Conservation (phyloP, 208 protist genomes). For the Leishmania amazonensis region DNA sequence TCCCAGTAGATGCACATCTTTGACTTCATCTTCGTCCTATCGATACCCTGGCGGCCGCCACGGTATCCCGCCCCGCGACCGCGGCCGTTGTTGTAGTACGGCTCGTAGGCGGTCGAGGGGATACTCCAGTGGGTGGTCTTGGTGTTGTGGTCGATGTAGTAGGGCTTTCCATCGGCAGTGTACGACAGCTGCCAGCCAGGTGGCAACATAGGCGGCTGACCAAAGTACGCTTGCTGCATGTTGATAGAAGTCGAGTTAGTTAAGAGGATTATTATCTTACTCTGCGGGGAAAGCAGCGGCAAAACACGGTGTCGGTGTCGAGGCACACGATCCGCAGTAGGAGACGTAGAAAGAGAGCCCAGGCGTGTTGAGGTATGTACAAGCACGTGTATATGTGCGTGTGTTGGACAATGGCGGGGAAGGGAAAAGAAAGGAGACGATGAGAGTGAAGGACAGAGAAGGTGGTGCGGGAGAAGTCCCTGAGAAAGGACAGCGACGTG, state of each 20-base stretch:
- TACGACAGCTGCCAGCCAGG: slow-evolving; percentile 82
- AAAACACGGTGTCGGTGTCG: background rate
- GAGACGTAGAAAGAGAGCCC: background rate
- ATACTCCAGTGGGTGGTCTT: slow-evolving; percentile 86
- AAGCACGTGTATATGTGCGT: slow-evolving; percentile 10
- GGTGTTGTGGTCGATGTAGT: slow-evolving; percentile 89
- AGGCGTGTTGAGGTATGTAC: slow-evolving; percentile 3
- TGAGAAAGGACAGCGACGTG: slow-evolving; percentile 5
- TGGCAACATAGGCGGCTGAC: slow-evolving; percentile 56
- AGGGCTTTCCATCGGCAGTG: slow-evolving; percentile 67
- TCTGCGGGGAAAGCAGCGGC: background rate
- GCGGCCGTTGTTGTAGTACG: slow-evolving; percentile 35
- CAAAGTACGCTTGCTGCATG: slow-evolving; percentile 72
- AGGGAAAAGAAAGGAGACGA: slow-evolving; percentile 13
- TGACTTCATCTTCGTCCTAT: slow-evolving; percentile 77
- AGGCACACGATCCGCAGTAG: slow-evolving; percentile 6
- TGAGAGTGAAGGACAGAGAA: slow-evolving; percentile 4
- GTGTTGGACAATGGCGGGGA: background rate
- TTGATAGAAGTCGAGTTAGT: slow-evolving; percentile 15
- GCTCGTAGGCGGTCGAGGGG: slow-evolving; percentile 44
- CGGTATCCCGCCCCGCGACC: slow-evolving; percentile 37
- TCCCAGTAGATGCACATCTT: slow-evolving; percentile 91
- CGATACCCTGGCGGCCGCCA: slow-evolving; percentile 62
- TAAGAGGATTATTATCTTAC: slow-evolving; percentile 30
- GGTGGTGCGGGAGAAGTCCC: slow-evolving; percentile 2